Conservation (phyloP, 495 filamentous ascomycete genomes). For the Lepraria neglecta region DNA sequence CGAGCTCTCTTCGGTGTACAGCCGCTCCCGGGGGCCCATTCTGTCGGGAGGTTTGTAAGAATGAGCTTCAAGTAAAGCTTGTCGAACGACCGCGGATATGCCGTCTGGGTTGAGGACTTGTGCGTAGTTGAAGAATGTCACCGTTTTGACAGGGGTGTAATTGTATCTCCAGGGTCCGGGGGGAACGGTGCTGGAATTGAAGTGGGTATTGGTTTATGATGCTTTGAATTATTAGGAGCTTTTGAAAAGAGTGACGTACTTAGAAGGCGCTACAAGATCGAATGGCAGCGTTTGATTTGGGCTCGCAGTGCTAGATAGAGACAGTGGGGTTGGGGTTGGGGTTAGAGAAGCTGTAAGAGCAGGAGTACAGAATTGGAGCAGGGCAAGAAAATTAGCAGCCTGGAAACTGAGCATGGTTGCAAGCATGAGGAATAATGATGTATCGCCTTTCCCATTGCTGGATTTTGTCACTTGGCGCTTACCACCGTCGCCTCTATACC, state of each 20-base stretch:
- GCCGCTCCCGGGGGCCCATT: background rate
- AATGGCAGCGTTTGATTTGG: background rate
- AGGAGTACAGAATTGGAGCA: background rate
- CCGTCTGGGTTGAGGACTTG: background rate
- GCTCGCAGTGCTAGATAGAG: background rate
- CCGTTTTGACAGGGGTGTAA: background rate
- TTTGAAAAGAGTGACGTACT: background rate
- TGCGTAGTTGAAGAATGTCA: constrained; percentile 1
- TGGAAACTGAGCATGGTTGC: background rate
- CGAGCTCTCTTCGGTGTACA: background rate
- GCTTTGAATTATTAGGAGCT: background rate
- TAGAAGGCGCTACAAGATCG: background rate
- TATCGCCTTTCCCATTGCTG: background rate
- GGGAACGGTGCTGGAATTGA: background rate
- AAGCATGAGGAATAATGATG: background rate
- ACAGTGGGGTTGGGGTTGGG: background rate
- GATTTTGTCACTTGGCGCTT: background rate
- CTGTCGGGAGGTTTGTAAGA: background rate
- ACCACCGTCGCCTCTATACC: background rate
- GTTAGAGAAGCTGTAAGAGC: background rate
- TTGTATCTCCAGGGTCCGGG: background rate
- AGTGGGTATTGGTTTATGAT: background rate
- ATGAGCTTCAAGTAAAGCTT: background rate
- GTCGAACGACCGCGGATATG: background rate
- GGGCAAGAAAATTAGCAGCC: background rate